Percentiles rank a stretch among this genome's conserved stretches.
phyloP scores from a whole-genome alignment of 1,139 yeast genomes.

The Yamadazyma membranifaciens region DNA sequence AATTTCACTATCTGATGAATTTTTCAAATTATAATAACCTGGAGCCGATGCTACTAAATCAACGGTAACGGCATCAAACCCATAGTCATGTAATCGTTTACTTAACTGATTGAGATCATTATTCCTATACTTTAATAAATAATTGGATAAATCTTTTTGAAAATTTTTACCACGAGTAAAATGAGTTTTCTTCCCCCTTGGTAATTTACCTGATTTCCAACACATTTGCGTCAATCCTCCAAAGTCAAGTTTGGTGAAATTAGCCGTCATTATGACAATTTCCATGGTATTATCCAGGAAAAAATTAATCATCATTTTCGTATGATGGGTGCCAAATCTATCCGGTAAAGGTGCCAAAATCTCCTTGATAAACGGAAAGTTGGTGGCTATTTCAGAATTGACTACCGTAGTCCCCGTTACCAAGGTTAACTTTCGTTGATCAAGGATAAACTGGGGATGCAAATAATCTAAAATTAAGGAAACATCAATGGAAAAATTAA shows the following conservation, averaged over 20 bases:
- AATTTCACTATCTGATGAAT: conserved; percentile 16
- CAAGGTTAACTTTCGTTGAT: conserved; percentile 26
- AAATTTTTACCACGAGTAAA: conserved; percentile 18
- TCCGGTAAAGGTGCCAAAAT: conserved; percentile 32
- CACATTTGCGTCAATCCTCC: conserved; percentile 60
- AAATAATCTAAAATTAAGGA: conserved; percentile 35
- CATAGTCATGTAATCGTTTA: conserved; percentile 26
- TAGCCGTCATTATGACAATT: conserved; percentile 60
- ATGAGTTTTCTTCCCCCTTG: conserved; percentile 9
- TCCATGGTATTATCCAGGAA: conserved; percentile 43
- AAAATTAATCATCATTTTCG: conserved; percentile 64
- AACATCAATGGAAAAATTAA: conserved; percentile 48
- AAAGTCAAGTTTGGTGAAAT: conserved; percentile 54
- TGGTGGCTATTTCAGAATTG: neutral
- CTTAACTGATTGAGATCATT: conserved; percentile 27
- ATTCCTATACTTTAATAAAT: conserved; percentile 42
- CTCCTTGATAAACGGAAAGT: conserved; percentile 15
- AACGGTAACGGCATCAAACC: conserved; percentile 48
- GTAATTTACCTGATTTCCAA: conserved; percentile 59
- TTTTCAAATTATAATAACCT: conserved; percentile 26
- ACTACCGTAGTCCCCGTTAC: conserved; percentile 28
- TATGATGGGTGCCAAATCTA: conserved; percentile 56
- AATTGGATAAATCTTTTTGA: conserved; percentile 39
- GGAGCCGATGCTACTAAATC: conserved; percentile 62
- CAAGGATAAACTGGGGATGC: conserved; percentile 22